Conservation (phyloP, 176 grass and related monocot species). For the Calamus simplicifolius region DNA sequence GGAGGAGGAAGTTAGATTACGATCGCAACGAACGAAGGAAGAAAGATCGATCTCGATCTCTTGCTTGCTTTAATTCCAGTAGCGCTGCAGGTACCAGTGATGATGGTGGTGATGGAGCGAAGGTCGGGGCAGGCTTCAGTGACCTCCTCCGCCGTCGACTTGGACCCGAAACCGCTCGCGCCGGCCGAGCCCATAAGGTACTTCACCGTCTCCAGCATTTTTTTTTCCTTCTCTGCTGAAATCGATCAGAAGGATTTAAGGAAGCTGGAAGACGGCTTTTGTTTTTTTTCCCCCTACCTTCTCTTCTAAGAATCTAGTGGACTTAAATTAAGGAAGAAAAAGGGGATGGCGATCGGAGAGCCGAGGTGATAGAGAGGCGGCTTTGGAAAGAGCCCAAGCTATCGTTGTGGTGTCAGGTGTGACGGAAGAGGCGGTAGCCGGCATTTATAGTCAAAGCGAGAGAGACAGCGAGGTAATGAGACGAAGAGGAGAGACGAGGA, state of each 20-base stretch:
- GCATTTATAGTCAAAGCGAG: constrained; percentile 35
- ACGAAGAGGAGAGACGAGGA: neutral
- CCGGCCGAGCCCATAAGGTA: constrained; percentile 73
- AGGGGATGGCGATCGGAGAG: neutral
- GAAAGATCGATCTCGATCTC: neutral
- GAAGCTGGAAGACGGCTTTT: too few relatives aligned
- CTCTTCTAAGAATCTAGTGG: too few relatives aligned
- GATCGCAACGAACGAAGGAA: too few relatives aligned
- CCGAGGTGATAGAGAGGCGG: neutral
- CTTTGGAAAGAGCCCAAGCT: too few relatives aligned
- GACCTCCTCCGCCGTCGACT: constrained; percentile 65
- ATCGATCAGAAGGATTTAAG: neutral
- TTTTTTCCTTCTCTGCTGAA: neutral
- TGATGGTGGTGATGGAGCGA: constrained; percentile 44
- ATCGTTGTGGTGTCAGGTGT: neutral
- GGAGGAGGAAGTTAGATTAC: too few relatives aligned
- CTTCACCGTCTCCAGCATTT: constrained; percentile 56
- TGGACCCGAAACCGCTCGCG: constrained; percentile 67
- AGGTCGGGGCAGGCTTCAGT: constrained; percentile 31
- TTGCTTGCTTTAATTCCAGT: neutral
- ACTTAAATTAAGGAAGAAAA: neutral
- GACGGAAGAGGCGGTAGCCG: constrained; percentile 17
- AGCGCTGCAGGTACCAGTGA: constrained; percentile 44
- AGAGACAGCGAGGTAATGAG: neutral
- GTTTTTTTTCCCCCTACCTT: too few relatives aligned